A percentile compares a stretch with the other conserved stretches of the same genome.
Evolutionary conservation across 2,329 filamentous ascomycete genomes (phyloP).

Genomic region (Pseudonectria foliicola): DNA sequence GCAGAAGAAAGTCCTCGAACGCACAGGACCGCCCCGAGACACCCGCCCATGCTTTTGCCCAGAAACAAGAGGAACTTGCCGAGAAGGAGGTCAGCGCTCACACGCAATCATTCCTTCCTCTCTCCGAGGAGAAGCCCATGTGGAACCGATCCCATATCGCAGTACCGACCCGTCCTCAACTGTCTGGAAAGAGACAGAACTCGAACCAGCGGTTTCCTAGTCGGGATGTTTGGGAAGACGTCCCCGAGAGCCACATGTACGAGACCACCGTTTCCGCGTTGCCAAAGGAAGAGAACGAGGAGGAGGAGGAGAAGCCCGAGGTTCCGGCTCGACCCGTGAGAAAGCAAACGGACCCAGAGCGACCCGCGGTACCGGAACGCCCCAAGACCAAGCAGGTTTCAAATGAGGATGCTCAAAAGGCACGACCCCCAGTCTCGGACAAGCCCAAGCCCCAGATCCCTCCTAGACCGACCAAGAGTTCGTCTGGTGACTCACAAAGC

Average conservation of each 20-base stretch:
- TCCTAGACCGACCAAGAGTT: constrained; percentile 51
- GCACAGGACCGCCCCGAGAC: constrained; percentile 40
- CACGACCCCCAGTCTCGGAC: constrained; percentile 39
- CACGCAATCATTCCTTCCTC: constrained; percentile 22
- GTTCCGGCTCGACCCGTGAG: constrained; percentile 28
- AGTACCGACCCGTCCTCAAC: constrained; percentile 17
- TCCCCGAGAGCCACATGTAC: constrained; percentile 72
- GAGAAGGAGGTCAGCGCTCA: constrained; percentile 40
- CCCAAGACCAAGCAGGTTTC: constrained; percentile 43
- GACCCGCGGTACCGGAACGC: constrained; percentile 43
- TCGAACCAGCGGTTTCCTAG: constrained; percentile 75
- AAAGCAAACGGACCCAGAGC: constrained; percentile 33
- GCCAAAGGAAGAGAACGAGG: constrained; percentile 19
- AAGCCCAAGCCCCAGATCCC: constrained; percentile 56
- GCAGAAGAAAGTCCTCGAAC: constrained; percentile 26
- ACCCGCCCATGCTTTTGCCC: constrained; percentile 58
- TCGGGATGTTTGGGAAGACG: constrained; percentile 91
- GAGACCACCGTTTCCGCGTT: constrained; percentile 60
- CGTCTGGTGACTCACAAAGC: constrained; percentile 33
- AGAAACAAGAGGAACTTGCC: constrained; percentile 57
- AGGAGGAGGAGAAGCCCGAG: constrained; percentile 18
- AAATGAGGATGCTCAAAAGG: constrained; percentile 29
- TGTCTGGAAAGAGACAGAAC: constrained; percentile 49
- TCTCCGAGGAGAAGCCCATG: constrained; percentile 29
- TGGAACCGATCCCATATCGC: constrained; percentile 41